Percentiles rank a stretch among this genome's conserved stretches.
Evolutionary conservation across 805 yeast genomes (phyloP).

Genomic region (Kodamaea sagamina): DNA sequence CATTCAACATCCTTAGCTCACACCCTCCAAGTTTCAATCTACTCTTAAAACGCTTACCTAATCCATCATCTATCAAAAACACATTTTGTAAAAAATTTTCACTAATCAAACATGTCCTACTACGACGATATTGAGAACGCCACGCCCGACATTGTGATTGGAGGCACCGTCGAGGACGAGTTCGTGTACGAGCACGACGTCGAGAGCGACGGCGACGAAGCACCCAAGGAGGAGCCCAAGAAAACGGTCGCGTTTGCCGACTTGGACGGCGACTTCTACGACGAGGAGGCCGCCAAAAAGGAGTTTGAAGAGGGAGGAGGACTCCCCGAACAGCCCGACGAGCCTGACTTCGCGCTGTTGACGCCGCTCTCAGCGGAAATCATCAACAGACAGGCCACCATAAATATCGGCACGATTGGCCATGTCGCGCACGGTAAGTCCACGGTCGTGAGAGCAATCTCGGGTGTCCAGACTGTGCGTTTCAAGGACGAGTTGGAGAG

Average conservation of each 20-base stretch:
- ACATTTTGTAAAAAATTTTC: constrained; percentile 9
- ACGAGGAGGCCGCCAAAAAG: constrained; percentile 72
- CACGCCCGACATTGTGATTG: constrained; percentile 81
- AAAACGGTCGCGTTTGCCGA: constrained; percentile 85
- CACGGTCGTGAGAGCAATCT: constrained; percentile 92
- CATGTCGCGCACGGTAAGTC: constrained; percentile 96
- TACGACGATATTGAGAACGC: constrained; percentile 79
- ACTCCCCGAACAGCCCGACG: constrained; percentile 90
- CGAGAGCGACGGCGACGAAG: constrained; percentile 44
- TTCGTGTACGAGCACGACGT: constrained; percentile 55
- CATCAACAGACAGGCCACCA: constrained; percentile 98
- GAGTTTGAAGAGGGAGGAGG: constrained; percentile 99
- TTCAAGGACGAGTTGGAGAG: constrained; percentile 99
- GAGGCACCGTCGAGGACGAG: constrained; percentile 46
- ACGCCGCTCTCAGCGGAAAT: constrained; percentile 93
- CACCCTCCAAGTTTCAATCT: no score
- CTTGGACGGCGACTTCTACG: constrained; percentile 59
- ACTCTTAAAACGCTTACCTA: not conserved
- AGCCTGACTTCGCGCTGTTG: constrained; percentile 78
- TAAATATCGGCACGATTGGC: constrained; percentile 96
- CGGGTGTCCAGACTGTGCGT: constrained; percentile 98
- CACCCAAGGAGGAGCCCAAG: constrained; percentile 45
- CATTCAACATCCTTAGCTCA: not conserved
- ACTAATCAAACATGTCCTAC: constrained; percentile 49
- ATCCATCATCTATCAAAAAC: not conserved